These are phyloP conservation scores for Centella asiatica DNA, from an alignment of 129 eudicot genomes.

Conservation along the genomic window DNA sequence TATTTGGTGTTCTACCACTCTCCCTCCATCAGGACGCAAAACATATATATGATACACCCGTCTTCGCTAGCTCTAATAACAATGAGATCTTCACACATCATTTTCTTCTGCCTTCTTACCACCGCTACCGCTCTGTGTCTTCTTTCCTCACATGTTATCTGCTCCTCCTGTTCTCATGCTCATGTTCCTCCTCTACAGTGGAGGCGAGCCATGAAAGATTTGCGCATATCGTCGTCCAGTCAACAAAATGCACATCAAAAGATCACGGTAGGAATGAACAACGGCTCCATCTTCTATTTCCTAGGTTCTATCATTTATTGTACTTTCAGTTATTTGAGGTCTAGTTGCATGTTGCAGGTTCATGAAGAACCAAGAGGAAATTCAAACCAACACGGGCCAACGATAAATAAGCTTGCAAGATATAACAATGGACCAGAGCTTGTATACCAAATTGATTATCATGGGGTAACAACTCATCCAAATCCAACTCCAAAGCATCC, in stretches of 20 bases:
- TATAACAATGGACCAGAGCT: conserved; percentile 2
- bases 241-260: conserved; percentile 1
- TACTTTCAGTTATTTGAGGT: neutral
- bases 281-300: neutral
- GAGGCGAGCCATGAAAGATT: neutral
- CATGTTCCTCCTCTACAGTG: neutral
- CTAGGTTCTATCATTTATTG: neutral
- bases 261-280: neutral
- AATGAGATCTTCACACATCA: neutral
- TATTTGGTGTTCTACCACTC: neutral
- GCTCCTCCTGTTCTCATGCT: neutral
- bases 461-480: conserved; percentile 23
- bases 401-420: neutral
- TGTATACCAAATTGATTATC: conserved; percentile 20
- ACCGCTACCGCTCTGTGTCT: neutral
- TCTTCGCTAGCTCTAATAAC: neutral
- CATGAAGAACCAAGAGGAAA: neutral
- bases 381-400: neutral
- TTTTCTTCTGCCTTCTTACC: conserved; percentile 3
- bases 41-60: neutral
- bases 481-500: conserved; percentile 56
- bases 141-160: neutral
- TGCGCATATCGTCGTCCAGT: neutral
- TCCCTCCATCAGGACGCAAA: neutral
- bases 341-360: conserved; percentile 11